A percentile compares a stretch with the other conserved stretches of the same genome.
phyloP scores from a whole-genome alignment of 2,329 filamentous ascomycete genomes.

The Monilinia laxa region DNA sequence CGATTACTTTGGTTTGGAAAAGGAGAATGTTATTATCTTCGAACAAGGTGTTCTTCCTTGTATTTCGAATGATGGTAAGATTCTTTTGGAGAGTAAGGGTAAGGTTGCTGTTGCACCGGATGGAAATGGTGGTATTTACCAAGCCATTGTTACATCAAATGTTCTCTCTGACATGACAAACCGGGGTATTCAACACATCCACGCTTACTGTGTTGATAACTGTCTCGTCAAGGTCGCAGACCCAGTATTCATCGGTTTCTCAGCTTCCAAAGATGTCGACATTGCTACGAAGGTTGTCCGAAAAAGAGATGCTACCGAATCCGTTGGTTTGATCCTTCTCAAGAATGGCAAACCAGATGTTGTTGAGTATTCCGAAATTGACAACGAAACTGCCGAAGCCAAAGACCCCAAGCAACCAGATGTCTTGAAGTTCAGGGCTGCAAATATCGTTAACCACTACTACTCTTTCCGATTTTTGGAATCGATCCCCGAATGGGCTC shows the following conservation, averaged over 20 bases:
- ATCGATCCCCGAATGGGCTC: conserved; percentile 80
- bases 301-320: conserved; percentile 94
- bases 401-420: conserved; percentile 76
- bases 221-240: conserved; percentile 99
- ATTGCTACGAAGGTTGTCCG: conserved; percentile 99
- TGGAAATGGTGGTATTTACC: conserved; percentile 95
- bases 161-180: conserved; percentile 85
- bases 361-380: conserved; percentile 98
- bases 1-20: conserved; percentile 83
- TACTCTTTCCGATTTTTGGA: conserved; percentile 94
- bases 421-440: conserved; percentile 91
- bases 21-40: conserved; percentile 87
- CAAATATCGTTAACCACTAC: conserved; percentile 99
- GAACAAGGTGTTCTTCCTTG: conserved; percentile 97
- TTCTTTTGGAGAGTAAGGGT: conserved; percentile 84
- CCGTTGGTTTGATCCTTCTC: conserved; percentile 87
- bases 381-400: conserved; percentile 82
- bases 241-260: conserved; percentile 91
- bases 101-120: conserved; percentile 93
- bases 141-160: conserved; percentile 77
- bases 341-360: conserved; percentile 97
- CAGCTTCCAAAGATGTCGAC: conserved; percentile 82
- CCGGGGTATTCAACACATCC: conserved; percentile 90
- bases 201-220: conserved; percentile 98
- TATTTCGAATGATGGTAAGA: conserved; percentile 97